Evolutionary conservation across 179 eudicot species (phyloP), one percentile per base, ranked within the genome.

Genomic region (Silene noctiflora): DNA sequence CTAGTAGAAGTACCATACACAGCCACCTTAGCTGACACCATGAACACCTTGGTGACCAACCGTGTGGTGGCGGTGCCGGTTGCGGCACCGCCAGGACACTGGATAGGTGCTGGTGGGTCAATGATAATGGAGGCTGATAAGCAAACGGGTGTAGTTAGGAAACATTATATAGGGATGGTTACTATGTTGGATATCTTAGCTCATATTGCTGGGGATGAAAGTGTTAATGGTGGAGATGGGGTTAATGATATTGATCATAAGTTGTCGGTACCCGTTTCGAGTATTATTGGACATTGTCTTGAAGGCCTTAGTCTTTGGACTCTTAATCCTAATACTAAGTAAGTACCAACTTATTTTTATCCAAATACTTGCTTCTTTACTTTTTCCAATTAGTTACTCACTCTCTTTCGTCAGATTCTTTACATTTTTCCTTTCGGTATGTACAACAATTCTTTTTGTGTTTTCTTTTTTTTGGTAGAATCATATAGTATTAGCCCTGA

Each of bases 1-100:
- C 65, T 92, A 10, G 97, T 92, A 71, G 98, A 94, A 85, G 97
- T 91, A n/a, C 97, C 96, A 0, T 92, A 92, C 88, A 87, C 93
- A 0, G 96, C 98, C 10, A 81, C 94, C 1, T 75, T 92, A 44
- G 90, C 91, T 1, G 82, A 94, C 84, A 91, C 97, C 24, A 86
- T 91, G 82, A 92, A 94, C 79, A 76, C 89, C 9, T 80, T 94
- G 20, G 90, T 90, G 66, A 88, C 90, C 6, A 84, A 91, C 89
- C 81, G 81, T 24, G 89, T 94, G 4, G 89, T 87, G 87, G 97
- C 97, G 51, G 89, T 83, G 11, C 94, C 98, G 1, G 97, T 92
- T 76, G 97, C 98, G 14, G 97, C 98, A 2, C 98, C 97, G 3
- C 97, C 98, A 1, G 96, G 98, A 0, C 97, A 92, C 76, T 94